Evolutionary conservation across 1,284 basidiomycete species (phyloP).

Genomic region (Ustilago sp.): DNA sequence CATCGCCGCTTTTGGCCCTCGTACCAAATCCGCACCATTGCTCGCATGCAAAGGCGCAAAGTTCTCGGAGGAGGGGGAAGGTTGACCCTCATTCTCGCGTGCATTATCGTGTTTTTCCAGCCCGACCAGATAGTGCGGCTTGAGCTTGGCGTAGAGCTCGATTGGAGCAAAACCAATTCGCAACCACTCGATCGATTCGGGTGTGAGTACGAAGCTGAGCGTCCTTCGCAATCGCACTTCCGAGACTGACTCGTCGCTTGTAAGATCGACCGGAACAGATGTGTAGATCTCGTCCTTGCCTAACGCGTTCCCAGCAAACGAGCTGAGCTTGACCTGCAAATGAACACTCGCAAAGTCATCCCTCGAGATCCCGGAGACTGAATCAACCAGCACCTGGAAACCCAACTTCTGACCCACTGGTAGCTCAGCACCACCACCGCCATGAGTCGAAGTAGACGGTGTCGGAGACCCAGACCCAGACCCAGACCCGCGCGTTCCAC

Average conservation of each 20-base stretch:
- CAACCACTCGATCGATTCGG: conserved; percentile 50
- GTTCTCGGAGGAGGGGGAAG: background rate
- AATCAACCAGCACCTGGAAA: conserved; percentile 57
- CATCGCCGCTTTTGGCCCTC: conserved; percentile 8
- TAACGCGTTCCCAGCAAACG: conserved; percentile 52
- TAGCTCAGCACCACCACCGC: conserved; percentile 25
- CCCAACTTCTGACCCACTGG: conserved; percentile 57
- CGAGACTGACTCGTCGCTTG: conserved; percentile 27
- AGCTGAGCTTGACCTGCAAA: conserved; percentile 58
- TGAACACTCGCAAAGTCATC: conserved; percentile 52
- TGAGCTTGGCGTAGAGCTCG: conserved; percentile 57
- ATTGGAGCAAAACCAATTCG: conserved; percentile 41
- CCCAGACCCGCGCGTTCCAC: conserved; percentile 14
- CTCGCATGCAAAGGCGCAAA: conserved; percentile 34
- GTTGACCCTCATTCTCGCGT: conserved; percentile 26
- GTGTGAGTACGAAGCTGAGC: conserved; percentile 55
- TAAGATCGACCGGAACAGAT: conserved; percentile 54
- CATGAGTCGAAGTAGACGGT: conserved; percentile 18
- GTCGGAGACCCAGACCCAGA: conserved; percentile 30
- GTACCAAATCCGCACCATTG: conserved; percentile 3
- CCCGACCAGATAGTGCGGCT: conserved; percentile 32
- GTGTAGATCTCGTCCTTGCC: conserved; percentile 57
- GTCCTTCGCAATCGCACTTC: conserved; percentile 57
- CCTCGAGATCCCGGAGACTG: conserved; percentile 49
- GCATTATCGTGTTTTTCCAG: conserved; percentile 53